Conservation (phyloP, 805 yeast species). For the Cyberlindnera petersonii region DNA sequence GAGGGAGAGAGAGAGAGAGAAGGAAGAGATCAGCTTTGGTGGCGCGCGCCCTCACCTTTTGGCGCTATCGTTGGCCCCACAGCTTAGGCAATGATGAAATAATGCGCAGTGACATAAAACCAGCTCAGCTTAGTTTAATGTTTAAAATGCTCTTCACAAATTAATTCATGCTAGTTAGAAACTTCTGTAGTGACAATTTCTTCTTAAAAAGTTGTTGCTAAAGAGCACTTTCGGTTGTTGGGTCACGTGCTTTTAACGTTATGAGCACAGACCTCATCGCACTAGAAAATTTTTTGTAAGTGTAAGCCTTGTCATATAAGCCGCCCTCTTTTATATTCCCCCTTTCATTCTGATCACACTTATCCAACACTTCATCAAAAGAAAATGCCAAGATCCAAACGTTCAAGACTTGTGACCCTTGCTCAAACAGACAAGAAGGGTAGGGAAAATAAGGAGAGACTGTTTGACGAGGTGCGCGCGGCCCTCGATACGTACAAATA, state of each 20-base stretch:
- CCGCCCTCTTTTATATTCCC: background rate
- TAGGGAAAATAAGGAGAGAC: conserved; percentile 82
- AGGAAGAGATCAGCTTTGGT: background rate
- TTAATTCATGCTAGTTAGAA: no score
- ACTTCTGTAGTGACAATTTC: no score
- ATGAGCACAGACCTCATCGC: conserved; percentile 5
- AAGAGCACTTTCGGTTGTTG: no score
- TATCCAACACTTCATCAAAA: background rate
- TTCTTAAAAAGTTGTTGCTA: no score
- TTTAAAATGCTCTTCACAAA: no score
- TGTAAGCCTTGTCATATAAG: background rate
- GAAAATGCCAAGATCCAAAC: conserved; percentile 92
- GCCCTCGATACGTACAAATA: conserved; percentile 73
- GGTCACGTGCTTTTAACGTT: conserved; percentile 1
- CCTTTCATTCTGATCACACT: background rate
- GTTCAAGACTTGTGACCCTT: conserved; percentile 91
- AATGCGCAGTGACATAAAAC: no score
- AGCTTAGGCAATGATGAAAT: no score
- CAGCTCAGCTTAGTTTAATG: no score
- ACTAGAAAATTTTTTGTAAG: conserved; percentile 4
- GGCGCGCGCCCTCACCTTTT: background rate
- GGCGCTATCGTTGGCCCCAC: background rate
- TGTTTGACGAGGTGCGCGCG: conserved; percentile 85
- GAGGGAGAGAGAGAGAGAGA: no score
- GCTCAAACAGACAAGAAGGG: conserved; percentile 97